phyloP scores from a whole-genome alignment of 805 yeast genomes.

The Wickerhamomyces bisporus region DNA sequence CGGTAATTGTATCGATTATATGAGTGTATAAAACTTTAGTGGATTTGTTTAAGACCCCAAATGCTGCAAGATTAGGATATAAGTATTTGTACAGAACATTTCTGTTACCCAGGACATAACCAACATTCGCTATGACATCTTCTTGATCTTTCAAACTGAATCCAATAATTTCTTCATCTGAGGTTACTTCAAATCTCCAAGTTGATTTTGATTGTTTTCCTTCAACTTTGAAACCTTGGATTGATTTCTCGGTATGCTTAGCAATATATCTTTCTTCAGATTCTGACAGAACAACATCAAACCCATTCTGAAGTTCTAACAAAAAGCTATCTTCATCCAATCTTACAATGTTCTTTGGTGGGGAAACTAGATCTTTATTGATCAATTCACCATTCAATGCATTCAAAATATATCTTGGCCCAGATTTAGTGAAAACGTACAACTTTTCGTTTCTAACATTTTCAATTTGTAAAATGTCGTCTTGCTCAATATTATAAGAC shows the following conservation, averaged over 20 bases:
- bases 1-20: conserved; percentile 65
- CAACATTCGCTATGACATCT: conserved; percentile 51
- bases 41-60: conserved; percentile 36
- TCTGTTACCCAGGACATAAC: conserved; percentile 63
- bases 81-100: conserved; percentile 79
- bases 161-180: conserved; percentile 35
- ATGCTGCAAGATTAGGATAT: conserved; percentile 59
- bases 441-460: conserved; percentile 13
- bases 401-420: conserved; percentile 17
- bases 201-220: conserved; percentile 24
- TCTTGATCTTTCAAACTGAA: conserved; percentile 34
- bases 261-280: conserved; percentile 21
- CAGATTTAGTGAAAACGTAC: conserved; percentile 17
- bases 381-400: conserved; percentile 26
- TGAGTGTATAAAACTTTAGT: conserved; percentile 37
- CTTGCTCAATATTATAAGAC: conserved; percentile 26
- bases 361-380: conserved; percentile 8
- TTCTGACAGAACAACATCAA: conserved; percentile 18
- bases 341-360: conserved; percentile 7
- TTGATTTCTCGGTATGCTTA: conserved; percentile 19
- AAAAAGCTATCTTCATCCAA: conserved; percentile 17
- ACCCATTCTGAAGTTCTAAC: conserved; percentile 12
- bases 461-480: conserved; percentile 21
- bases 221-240: conserved; percentile 21
- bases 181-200: conserved; percentile 31